phyloP scores from a whole-genome alignment of 192 early-diverging fungal species.

The Chytriomyces confervae region DNA sequence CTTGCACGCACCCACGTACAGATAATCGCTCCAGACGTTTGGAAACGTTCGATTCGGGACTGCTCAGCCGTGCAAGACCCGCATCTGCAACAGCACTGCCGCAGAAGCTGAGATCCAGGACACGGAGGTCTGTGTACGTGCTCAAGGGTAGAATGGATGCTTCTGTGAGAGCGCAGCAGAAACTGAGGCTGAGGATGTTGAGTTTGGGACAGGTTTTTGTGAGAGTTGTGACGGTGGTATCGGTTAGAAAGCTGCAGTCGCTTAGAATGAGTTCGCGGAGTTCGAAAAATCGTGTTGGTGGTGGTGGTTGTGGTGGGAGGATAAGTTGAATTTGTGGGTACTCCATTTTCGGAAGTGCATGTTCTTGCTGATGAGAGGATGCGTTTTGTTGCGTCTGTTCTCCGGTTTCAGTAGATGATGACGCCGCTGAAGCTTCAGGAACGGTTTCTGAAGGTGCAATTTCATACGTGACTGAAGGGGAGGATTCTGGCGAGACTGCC shows the following conservation, averaged over 20 bases:
- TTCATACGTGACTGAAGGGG: conserved; percentile 37
- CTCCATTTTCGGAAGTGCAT: background rate
- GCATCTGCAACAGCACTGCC: conserved; percentile 75
- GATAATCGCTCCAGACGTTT: conserved; percentile 55
- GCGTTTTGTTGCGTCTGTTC: background rate
- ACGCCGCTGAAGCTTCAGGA: background rate
- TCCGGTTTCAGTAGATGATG: background rate
- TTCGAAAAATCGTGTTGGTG: conserved; percentile 28
- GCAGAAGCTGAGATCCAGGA: conserved; percentile 74
- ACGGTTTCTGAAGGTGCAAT: background rate
- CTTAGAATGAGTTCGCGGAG: conserved; percentile 65
- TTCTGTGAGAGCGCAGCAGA: conserved; percentile 80
- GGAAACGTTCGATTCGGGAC: conserved; percentile 2
- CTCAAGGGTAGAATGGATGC: conserved; percentile 49
- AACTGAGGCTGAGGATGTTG: conserved; percentile 64
- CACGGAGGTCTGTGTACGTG: conserved; percentile 42
- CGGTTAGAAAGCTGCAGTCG: conserved; percentile 81
- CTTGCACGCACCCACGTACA: conserved; percentile 60
- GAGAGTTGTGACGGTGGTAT: conserved; percentile 63
- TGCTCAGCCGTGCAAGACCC: conserved; percentile 36
- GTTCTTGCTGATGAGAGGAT: background rate
- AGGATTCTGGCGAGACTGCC: background rate
- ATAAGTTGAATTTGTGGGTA: too few species aligned
- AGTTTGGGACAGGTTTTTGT: conserved; percentile 62
- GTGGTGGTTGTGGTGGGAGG: too few species aligned